These are phyloP conservation scores for Aspergillus carbonarius DNA, from an alignment of 2,329 filamentous ascomycete species.

Conservation along the genomic window DNA sequence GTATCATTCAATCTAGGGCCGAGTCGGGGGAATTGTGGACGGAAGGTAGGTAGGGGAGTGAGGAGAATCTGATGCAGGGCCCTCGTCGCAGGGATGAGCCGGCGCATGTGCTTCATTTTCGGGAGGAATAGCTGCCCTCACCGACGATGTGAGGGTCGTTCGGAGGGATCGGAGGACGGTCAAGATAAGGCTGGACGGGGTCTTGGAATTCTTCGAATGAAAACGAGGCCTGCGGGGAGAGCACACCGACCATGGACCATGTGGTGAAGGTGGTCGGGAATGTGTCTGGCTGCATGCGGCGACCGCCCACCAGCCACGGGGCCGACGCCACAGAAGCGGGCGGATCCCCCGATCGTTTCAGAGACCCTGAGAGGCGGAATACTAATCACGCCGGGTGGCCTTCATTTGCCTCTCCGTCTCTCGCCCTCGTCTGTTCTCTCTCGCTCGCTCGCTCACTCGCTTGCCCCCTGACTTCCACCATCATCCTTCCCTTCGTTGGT, in stretches of 20 bases:
- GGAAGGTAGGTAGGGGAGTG: slow-evolving; percentile 19
- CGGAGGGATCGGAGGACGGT: neutral
- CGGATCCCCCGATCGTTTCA: neutral
- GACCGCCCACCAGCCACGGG: neutral
- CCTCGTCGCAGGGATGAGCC: slow-evolving; percentile 33
- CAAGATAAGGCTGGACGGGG: neutral
- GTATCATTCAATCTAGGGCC: neutral
- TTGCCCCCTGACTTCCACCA: neutral
- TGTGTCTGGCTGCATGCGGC: neutral
- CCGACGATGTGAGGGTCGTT: neutral
- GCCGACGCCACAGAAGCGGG: neutral
- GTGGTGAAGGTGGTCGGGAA: neutral
- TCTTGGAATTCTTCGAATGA: neutral
- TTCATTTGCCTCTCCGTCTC: slow-evolving; percentile 5
- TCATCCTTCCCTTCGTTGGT: slow-evolving; percentile 17
- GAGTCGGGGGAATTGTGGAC: slow-evolving; percentile 12
- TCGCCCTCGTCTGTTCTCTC: neutral
- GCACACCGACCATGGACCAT: neutral
- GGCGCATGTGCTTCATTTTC: slow-evolving; percentile 35
- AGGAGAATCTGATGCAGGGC: slow-evolving; percentile 33
- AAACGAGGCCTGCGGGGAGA: neutral
- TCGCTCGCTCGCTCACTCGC: neutral
- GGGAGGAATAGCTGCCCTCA: neutral
- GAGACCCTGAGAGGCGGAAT: slow-evolving; percentile 1
- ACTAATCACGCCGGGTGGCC: neutral